Base-by-base conservation (phyloP, 305 asterid species). In the Fraxinus nigra region DNA sequence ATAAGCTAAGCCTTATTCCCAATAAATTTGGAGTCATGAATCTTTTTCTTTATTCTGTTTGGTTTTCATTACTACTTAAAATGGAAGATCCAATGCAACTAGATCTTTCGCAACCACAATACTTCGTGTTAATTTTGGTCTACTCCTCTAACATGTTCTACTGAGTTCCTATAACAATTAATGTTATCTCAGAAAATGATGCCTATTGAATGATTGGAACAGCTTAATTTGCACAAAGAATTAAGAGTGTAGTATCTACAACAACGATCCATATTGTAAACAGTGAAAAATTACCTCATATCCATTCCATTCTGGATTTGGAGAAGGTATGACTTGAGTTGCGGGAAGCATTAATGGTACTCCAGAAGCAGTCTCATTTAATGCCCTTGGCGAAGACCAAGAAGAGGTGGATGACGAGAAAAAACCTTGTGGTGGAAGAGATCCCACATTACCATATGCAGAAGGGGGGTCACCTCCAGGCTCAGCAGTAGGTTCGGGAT, bases 401-500 rank as follows among this genome's bases (percentile, higher is more conserved):
- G 98, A 85, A 78, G 93, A 67, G 82, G 84, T 75, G 80, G 90
- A 83, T 81, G 95, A 80, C 63, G 89, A 86, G 79, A 93, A 77
- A 81, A 88, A 81, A 84, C 81, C 88, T 77, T 90, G 94, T 81
- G 91, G 83, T 13, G 90, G 89, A 84, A 89, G 82, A 84, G 97
- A 81, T 75, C 91, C 91, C 75, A 88, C 89, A 82, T 89, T 91
- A 78, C 90, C 87, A 87, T 85, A 89, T 82, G 92, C 92, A 51
- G 97, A 84, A 51, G 92, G 65, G 54, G 90, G 84, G 76, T 88
- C 94, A 82, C 87, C 87, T 84, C 94, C 94, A 79, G 84, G 92
- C 77, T 85, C 92, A 37, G 97, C 76, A 30, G 91, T 90, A 72
- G 99, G 99, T 69, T 95, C 97, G 54, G 99, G 99, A 90, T 95